Evolutionary conservation across 768 basidiomycete genomes (phyloP).

Genomic region (Lactarius sanguifluus): DNA sequence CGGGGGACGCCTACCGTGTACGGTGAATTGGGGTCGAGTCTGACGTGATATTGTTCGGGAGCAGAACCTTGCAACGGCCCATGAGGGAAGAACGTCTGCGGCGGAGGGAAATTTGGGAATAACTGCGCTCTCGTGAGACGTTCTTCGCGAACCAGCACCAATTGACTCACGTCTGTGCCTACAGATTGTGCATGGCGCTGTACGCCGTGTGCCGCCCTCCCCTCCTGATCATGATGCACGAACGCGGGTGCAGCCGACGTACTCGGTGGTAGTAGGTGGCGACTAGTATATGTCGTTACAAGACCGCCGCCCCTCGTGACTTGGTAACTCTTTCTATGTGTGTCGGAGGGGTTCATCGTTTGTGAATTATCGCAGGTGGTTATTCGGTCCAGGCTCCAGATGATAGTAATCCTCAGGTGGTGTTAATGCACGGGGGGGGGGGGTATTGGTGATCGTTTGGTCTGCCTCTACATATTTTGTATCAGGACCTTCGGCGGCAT

Average conservation of each 20-base stretch:
- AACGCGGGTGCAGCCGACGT: background rate
- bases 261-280: background rate
- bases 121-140: background rate
- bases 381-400: background rate
- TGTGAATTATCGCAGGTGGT: background rate
- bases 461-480: slow-evolving; percentile 5
- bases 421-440: background rate
- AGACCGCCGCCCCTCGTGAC: background rate
- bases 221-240: slow-evolving; percentile 1
- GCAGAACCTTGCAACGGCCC: background rate
- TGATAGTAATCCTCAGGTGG: background rate
- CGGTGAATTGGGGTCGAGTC: background rate
- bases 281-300: background rate
- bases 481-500: background rate
- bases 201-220: background rate
- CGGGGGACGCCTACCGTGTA: background rate
- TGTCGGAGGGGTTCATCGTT: slow-evolving; percentile 8
- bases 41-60: slow-evolving; percentile 1
- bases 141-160: background rate
- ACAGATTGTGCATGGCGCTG: background rate
- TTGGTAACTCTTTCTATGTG: background rate
- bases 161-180: background rate
- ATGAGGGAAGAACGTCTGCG: background rate
- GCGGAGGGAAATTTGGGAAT: background rate
- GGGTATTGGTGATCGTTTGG: slow-evolving; percentile 1